A percentile compares a stretch with the other conserved stretches of the same genome.
phyloP scores from a whole-genome alignment of 306 rosid species.

The Pyrus betulifolia region DNA sequence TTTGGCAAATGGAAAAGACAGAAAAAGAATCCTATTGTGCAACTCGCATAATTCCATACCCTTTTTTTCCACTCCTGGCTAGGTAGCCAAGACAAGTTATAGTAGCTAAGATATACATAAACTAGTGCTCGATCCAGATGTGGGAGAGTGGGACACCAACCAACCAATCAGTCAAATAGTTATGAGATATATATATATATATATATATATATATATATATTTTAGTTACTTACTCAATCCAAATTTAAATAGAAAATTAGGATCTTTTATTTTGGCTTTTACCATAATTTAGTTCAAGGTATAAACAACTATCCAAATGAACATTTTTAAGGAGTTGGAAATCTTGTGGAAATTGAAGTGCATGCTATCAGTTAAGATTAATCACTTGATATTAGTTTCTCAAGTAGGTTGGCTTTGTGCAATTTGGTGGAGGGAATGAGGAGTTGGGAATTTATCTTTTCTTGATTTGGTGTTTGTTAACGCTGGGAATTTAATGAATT shows the following conservation, averaged over 20 bases:
- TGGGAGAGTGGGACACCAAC: conserved; percentile 6
- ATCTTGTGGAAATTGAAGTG: no score
- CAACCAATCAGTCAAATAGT: not conserved
- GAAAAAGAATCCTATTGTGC: not conserved
- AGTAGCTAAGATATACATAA: not conserved
- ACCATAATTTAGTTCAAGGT: not conserved
- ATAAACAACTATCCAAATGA: not conserved
- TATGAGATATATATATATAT: no score
- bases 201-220: no score
- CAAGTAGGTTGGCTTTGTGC: not conserved
- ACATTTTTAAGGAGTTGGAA: no score
- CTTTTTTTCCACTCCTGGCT: not conserved
- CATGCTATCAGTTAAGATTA: not conserved
- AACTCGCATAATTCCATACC: not conserved
- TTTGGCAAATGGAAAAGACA: not conserved
- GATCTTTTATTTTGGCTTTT: not conserved
- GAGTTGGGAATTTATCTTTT: no score
- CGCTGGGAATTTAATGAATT: no score
- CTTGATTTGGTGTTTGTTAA: no score
- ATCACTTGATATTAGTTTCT: not conserved
- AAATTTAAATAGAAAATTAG: not conserved
- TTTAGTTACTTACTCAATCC: no score
- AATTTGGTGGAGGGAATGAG: no score
- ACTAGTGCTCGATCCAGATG: not conserved
- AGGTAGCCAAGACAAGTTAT: not conserved